phyloP scores from a whole-genome alignment of 225 moss, liverwort and hornwort species.

The Pleurozium schreberi region DNA sequence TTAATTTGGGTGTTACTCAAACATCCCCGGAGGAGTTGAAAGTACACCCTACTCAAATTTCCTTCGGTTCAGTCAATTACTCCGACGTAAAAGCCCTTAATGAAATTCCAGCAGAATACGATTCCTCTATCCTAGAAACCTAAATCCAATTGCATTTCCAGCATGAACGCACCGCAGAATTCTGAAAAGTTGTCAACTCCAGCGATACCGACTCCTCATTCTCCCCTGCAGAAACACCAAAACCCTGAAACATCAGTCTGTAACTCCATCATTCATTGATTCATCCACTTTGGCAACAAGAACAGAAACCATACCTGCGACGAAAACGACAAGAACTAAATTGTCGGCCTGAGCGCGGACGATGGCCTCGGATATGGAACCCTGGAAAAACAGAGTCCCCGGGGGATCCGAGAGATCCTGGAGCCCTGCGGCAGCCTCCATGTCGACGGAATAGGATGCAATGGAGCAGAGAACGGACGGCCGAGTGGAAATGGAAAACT shows the following conservation, averaged over 20 bases:
- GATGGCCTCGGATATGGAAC: constrained; percentile 32
- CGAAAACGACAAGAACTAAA: constrained; percentile 32
- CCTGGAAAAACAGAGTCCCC: constrained; percentile 17
- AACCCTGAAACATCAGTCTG: neutral
- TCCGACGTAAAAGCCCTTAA: neutral
- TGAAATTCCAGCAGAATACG: neutral
- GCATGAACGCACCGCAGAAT: constrained; percentile 12
- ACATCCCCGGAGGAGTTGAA: neutral
- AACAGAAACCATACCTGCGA: constrained; percentile 14
- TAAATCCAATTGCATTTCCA: neutral
- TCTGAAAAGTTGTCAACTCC: constrained; percentile 37
- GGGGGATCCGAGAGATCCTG: neutral
- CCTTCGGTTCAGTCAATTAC: neutral
- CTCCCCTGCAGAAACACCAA: constrained; percentile 13
- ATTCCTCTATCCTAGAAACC: neutral
- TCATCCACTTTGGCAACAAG: neutral
- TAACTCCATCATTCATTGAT: neutral
- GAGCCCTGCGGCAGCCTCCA: constrained; percentile 3
- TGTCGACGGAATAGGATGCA: neutral
- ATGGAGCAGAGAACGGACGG: neutral
- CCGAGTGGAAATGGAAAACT: neutral
- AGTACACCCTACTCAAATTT: neutral
- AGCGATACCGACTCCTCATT: constrained; percentile 32
- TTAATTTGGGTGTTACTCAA: neutral
- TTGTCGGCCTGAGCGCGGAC: constrained; percentile 23